Evolutionary conservation across 1,284 basidiomycete species (phyloP).

Genomic region (Ustilago cynodontis): DNA sequence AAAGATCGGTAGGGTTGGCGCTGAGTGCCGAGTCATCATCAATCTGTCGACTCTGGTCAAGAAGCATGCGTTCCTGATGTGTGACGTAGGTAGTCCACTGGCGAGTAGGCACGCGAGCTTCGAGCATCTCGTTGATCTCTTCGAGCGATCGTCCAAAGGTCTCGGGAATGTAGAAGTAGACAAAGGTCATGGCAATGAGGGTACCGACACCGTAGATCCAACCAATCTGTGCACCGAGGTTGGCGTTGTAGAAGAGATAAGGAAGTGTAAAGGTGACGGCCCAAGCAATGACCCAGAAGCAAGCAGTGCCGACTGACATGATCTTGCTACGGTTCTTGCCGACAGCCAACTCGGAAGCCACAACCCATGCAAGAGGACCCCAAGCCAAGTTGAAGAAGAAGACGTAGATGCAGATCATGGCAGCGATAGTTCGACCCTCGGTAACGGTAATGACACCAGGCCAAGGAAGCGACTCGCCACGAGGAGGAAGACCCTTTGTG

Average conservation of each 20-base stretch:
- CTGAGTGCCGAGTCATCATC: constrained; percentile 25
- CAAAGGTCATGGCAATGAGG: constrained; percentile 70
- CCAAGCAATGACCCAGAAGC: constrained; percentile 72
- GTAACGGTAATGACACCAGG: constrained; percentile 47
- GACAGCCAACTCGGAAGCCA: constrained; percentile 70
- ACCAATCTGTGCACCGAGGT: constrained; percentile 70
- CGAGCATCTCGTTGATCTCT: constrained; percentile 66
- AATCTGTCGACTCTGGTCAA: constrained; percentile 41
- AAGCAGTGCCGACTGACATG: constrained; percentile 71
- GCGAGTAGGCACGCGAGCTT: constrained; percentile 53
- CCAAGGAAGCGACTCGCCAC: constrained; percentile 45
- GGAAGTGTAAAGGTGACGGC: constrained; percentile 69
- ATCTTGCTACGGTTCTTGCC: constrained; percentile 72
- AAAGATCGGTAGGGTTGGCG: constrained; percentile 33
- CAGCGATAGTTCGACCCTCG: constrained; percentile 70
- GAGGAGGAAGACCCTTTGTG: constrained; percentile 56
- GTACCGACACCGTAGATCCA: constrained; percentile 71
- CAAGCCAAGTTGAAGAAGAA: constrained; percentile 72
- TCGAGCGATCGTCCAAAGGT: constrained; percentile 60
- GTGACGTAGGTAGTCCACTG: constrained; percentile 58
- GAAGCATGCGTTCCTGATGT: constrained; percentile 33
- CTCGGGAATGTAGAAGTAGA: constrained; percentile 72
- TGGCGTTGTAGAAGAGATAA: constrained; percentile 67
- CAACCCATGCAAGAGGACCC: constrained; percentile 72
- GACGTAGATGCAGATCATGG: constrained; percentile 72